Percentiles rank a stretch among this genome's conserved stretches.
Conservation (phyloP, 2,329 filamentous ascomycete species). For the Dactylellina leptospora region DNA sequence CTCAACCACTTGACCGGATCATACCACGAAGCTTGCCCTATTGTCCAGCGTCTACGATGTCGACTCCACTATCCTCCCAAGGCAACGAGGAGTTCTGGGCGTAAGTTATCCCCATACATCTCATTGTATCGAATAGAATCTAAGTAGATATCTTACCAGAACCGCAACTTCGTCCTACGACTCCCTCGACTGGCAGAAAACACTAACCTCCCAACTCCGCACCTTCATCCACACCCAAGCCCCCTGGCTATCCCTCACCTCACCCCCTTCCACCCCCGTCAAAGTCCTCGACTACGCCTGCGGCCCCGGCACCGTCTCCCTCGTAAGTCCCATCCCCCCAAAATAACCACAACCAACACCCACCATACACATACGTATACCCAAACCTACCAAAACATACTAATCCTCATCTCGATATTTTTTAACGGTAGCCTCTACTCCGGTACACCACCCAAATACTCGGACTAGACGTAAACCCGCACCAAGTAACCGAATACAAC, state of each 20-base stretch:
- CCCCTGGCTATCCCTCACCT: slow-evolving; percentile 27
- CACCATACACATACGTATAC: background rate
- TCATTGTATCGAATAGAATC: background rate
- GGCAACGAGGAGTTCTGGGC: slow-evolving; percentile 40
- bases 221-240: slow-evolving; percentile 35
- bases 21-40: background rate
- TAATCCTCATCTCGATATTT: background rate
- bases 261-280: slow-evolving; percentile 19
- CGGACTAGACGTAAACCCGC: slow-evolving; percentile 45
- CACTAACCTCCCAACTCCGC: slow-evolving; percentile 20
- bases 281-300: slow-evolving; percentile 49
- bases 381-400: background rate
- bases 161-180: slow-evolving; percentile 46
- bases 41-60: slow-evolving; percentile 20
- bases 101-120: slow-evolving; percentile 20
- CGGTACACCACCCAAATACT: slow-evolving; percentile 31
- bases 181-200: slow-evolving; percentile 48
- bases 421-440: slow-evolving; percentile 31
- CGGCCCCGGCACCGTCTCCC: slow-evolving; percentile 40
- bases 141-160: background rate
- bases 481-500: slow-evolving; percentile 47
- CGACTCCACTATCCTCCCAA: slow-evolving; percentile 25
- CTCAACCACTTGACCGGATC: background rate
- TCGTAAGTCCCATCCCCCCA: slow-evolving; percentile 16
- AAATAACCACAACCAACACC: too few species aligned